phyloP scores from a whole-genome alignment of 2,329 filamentous ascomycete genomes.

The Parastagonospora avenae region DNA sequence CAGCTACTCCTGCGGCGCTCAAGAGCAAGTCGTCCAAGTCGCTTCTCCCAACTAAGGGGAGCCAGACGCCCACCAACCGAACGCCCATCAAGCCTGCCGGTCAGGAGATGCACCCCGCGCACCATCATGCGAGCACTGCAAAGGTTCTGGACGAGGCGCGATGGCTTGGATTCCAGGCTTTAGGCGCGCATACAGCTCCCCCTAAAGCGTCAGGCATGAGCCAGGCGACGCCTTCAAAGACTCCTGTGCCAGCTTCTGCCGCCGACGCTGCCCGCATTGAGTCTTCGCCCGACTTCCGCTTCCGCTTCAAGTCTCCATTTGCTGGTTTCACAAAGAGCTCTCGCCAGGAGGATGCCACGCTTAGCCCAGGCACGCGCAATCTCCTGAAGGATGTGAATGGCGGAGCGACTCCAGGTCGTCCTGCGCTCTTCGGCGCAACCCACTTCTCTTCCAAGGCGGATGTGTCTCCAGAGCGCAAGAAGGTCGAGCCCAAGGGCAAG shows the following conservation, averaged over 20 bases:
- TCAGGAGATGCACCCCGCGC: slow-evolving; percentile 91
- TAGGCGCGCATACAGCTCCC: slow-evolving; percentile 63
- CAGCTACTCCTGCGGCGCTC: slow-evolving; percentile 55
- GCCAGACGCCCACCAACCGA: slow-evolving; percentile 62
- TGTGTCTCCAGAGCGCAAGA: slow-evolving; percentile 63
- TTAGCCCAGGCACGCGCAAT: slow-evolving; percentile 63
- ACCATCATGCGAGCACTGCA: slow-evolving; percentile 74
- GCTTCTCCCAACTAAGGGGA: slow-evolving; percentile 21
- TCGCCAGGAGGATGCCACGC: slow-evolving; percentile 61
- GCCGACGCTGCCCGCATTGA: slow-evolving; percentile 24
- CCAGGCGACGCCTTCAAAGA: slow-evolving; percentile 69
- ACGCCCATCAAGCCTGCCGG: slow-evolving; percentile 71
- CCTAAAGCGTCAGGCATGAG: slow-evolving; percentile 50
- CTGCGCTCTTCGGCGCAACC: slow-evolving; percentile 38
- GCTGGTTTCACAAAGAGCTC: slow-evolving; percentile 66
- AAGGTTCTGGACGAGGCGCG: slow-evolving; percentile 80
- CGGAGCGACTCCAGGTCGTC: slow-evolving; percentile 54
- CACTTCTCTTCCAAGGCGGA: slow-evolving; percentile 47
- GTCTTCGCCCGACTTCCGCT: slow-evolving; percentile 68
- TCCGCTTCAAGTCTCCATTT: slow-evolving; percentile 64
- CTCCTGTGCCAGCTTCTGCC: slow-evolving; percentile 31
- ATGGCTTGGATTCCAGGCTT: slow-evolving; percentile 75
- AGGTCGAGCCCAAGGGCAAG: slow-evolving; percentile 80
- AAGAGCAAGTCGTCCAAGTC: slow-evolving; percentile 31
- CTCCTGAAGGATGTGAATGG: slow-evolving; percentile 71